These are phyloP conservation scores for Skeletonema menzelii DNA, from an alignment of 108 stramenopile genomes.

Conservation along the genomic window DNA sequence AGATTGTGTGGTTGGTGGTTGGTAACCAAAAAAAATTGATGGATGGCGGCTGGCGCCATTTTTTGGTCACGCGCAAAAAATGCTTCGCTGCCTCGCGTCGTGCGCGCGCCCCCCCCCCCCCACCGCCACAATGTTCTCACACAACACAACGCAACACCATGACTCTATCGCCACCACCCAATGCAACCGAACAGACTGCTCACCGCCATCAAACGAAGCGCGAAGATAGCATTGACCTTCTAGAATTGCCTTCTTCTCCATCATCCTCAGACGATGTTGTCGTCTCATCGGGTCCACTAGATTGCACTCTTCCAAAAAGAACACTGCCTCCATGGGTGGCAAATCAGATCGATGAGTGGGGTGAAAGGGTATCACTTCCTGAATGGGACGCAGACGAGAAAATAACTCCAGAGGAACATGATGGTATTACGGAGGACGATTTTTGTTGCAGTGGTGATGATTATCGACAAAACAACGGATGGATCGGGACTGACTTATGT, in stretches of 20 bases:
- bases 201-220: not conserved
- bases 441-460: not conserved
- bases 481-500: slow-evolving; percentile 67
- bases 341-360: slow-evolving; percentile 43
- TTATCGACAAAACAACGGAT: slow-evolving; percentile 65
- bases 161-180: not conserved
- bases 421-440: slow-evolving; percentile 25
- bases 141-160: not conserved
- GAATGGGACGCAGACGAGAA: slow-evolving; percentile 60
- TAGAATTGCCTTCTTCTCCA: not conserved
- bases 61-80: too few relatives aligned
- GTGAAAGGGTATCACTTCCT: slow-evolving; percentile 48
- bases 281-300: not conserved
- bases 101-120: too few relatives aligned
- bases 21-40: too few relatives aligned
- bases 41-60: too few relatives aligned
- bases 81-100: too few relatives aligned
- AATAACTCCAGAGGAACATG: not conserved
- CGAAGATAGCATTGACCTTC: not conserved
- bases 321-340: slow-evolving; percentile 31
- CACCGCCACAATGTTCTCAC: too few relatives aligned
- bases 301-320: not conserved
- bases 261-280: not conserved
- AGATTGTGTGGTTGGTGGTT: too few relatives aligned
- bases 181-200: not conserved